Evolutionary conservation across 331 rosid genomes (phyloP).

Genomic region (Malus hybrid): DNA sequence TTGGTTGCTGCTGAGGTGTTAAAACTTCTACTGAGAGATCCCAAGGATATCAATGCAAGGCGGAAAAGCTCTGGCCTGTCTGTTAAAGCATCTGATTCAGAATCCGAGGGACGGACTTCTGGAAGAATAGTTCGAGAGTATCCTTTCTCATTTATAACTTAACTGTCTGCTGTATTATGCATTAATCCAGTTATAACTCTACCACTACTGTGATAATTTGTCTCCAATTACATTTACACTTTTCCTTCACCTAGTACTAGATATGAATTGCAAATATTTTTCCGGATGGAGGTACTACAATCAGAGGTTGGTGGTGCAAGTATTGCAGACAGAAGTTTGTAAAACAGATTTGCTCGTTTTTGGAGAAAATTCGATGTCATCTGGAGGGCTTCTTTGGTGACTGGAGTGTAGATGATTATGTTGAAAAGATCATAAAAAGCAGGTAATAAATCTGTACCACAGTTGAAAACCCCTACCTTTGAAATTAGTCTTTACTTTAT

Average conservation of each 20-base stretch:
- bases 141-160: conserved; percentile 40
- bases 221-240: background rate
- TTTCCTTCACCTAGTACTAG: conserved; percentile 54
- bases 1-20: conserved; percentile 35
- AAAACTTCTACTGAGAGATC: conserved; percentile 53
- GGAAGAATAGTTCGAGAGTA: conserved; percentile 64
- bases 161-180: background rate
- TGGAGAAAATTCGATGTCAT: conserved; percentile 74
- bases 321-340: conserved; percentile 67
- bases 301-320: conserved; percentile 45
- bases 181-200: background rate
- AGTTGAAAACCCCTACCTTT: background rate
- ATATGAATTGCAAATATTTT: conserved; percentile 82
- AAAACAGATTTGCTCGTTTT: conserved; percentile 66
- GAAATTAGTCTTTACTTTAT: background rate
- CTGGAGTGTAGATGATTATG: conserved; percentile 75
- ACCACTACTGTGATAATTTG: background rate
- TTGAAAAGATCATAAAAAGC: conserved; percentile 51
- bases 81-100: conserved; percentile 35
- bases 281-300: conserved; percentile 79
- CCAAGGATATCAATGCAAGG: conserved; percentile 56
- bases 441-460: conserved; percentile 40
- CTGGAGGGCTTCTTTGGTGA: conserved; percentile 85
- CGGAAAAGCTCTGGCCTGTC: conserved; percentile 36
- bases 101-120: conserved; percentile 23